Conservation (phyloP, 495 filamentous ascomycete genomes). For the Penicillium pulvis region DNA sequence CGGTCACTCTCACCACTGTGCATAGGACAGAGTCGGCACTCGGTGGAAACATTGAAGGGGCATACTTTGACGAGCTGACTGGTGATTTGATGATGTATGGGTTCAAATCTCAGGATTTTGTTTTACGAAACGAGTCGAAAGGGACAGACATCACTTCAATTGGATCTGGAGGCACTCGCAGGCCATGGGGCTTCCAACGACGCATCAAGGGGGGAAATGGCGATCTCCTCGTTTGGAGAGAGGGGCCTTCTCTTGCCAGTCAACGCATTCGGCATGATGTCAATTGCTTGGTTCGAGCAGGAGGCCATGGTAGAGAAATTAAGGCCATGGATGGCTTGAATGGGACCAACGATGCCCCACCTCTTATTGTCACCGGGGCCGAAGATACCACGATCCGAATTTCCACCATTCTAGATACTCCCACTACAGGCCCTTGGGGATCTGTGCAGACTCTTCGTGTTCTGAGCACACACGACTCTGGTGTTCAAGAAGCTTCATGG, state of each 20-base stretch:
- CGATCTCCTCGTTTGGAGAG: conserved; percentile 55
- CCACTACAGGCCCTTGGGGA: conserved; percentile 26
- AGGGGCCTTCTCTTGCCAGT: conserved; percentile 40
- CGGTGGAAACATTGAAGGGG: conserved; percentile 67
- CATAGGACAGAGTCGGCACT: conserved; percentile 62
- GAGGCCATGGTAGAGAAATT: conserved; percentile 87
- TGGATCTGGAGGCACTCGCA: conserved; percentile 81
- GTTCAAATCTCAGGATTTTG: conserved; percentile 74
- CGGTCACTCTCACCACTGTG: conserved; percentile 41
- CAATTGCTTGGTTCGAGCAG: conserved; percentile 59
- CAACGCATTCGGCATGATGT: conserved; percentile 49
- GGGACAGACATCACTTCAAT: conserved; percentile 66
- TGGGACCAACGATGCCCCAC: conserved; percentile 11
- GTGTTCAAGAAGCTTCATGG: conserved; percentile 82
- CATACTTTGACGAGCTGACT: conserved; percentile 52
- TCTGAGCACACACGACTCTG: conserved; percentile 74
- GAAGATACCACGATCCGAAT: conserved; percentile 88
- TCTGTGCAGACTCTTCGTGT: conserved; percentile 59
- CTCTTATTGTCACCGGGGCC: conserved; percentile 73
- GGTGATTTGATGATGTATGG: conserved; percentile 71
- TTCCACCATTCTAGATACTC: conserved; percentile 22
- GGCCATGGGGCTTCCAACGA: conserved; percentile 63
- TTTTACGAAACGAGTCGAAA: conserved; percentile 73
- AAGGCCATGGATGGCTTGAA: conserved; percentile 66
- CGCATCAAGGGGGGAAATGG: conserved; percentile 25